Percentiles rank a stretch among this genome's conserved stretches.
Evolutionary conservation across 352 stramenopile genomes (phyloP).

Genomic region (Sclerospora graminicola): DNA sequence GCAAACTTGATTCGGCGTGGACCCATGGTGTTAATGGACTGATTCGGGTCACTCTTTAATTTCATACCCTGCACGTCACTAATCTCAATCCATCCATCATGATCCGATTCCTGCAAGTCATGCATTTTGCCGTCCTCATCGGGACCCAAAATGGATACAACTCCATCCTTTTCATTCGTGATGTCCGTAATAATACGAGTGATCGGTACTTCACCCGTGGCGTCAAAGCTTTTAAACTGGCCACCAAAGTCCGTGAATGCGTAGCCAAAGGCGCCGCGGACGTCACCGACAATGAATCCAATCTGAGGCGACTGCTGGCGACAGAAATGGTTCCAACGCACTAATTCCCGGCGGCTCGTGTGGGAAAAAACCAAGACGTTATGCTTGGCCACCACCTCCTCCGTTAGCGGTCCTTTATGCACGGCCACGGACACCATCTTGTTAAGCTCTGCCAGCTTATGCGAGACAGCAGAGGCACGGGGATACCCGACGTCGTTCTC

Average conservation of each 20-base stretch:
- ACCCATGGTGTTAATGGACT: constrained; percentile 71
- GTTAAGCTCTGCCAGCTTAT: constrained; percentile 88
- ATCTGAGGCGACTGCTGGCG: constrained; percentile 61
- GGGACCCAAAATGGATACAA: constrained; percentile 62
- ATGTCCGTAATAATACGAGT: constrained; percentile 84
- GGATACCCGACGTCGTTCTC: constrained; percentile 71
- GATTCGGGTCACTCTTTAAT: constrained; percentile 38
- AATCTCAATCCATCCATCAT: constrained; percentile 81
- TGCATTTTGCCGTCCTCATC: constrained; percentile 86
- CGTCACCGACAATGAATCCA: constrained; percentile 74
- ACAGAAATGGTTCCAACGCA: constrained; percentile 87
- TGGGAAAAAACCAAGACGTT: constrained; percentile 86
- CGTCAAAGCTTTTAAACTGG: constrained; percentile 66
- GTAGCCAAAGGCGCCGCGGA: constrained; percentile 64
- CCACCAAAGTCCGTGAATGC: constrained; percentile 79
- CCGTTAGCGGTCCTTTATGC: constrained; percentile 53
- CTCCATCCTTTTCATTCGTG: constrained; percentile 68
- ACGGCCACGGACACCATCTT: constrained; percentile 82
- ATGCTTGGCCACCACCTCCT: constrained; percentile 55
- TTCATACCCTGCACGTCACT: constrained; percentile 76
- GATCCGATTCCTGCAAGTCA: constrained; percentile 77
- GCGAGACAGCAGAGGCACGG: constrained; percentile 42
- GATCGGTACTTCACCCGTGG: constrained; percentile 72
- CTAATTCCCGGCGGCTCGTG: constrained; percentile 56
- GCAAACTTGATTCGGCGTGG: constrained; percentile 69